Evolutionary conservation across 495 filamentous ascomycete species (phyloP).

Genomic region (Penicillium manginii): DNA sequence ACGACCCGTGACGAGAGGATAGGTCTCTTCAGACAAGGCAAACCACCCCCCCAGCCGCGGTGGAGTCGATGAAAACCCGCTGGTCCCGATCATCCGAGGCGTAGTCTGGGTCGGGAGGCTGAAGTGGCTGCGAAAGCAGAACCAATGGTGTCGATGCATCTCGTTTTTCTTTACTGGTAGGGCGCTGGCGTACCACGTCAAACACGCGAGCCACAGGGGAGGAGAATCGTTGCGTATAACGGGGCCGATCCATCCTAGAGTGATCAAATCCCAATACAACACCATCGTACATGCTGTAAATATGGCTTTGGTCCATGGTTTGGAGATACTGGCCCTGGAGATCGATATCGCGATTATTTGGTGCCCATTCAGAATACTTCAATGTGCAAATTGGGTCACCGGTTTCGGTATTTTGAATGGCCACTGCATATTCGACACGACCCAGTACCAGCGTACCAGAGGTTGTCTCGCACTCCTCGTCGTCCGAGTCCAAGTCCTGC

Average conservation of each 20-base stretch:
- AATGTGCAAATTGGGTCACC: slow-evolving; percentile 83
- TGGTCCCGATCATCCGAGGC: slow-evolving; percentile 59
- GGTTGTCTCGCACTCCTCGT: slow-evolving; percentile 72
- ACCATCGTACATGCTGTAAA: slow-evolving; percentile 88
- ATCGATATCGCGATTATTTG: slow-evolving; percentile 89
- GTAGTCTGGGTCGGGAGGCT: slow-evolving; percentile 64
- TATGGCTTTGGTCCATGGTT: slow-evolving; percentile 85
- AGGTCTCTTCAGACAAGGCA: slow-evolving; percentile 85
- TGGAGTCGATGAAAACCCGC: slow-evolving; percentile 86
- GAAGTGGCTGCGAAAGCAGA: slow-evolving; percentile 81
- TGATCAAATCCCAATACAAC: slow-evolving; percentile 80
- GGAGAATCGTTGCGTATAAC: slow-evolving; percentile 69
- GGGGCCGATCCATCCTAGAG: slow-evolving; percentile 54
- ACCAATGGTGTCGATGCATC: slow-evolving; percentile 66
- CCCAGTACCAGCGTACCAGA: slow-evolving; percentile 77
- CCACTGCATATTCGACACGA: slow-evolving; percentile 84
- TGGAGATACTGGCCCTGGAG: slow-evolving; percentile 77
- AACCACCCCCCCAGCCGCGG: slow-evolving; percentile 87
- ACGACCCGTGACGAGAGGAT: slow-evolving; percentile 77
- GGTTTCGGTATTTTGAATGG: slow-evolving; percentile 75
- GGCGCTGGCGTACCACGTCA: slow-evolving; percentile 73
- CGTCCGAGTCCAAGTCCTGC: slow-evolving; percentile 63
- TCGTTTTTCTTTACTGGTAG: slow-evolving; percentile 57
- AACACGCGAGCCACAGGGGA: slow-evolving; percentile 90
- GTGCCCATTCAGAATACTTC: slow-evolving; percentile 92